Evolutionary conservation across 1,284 basidiomycete genomes (phyloP).

Genomic region (Heterobasidion irregulare): DNA sequence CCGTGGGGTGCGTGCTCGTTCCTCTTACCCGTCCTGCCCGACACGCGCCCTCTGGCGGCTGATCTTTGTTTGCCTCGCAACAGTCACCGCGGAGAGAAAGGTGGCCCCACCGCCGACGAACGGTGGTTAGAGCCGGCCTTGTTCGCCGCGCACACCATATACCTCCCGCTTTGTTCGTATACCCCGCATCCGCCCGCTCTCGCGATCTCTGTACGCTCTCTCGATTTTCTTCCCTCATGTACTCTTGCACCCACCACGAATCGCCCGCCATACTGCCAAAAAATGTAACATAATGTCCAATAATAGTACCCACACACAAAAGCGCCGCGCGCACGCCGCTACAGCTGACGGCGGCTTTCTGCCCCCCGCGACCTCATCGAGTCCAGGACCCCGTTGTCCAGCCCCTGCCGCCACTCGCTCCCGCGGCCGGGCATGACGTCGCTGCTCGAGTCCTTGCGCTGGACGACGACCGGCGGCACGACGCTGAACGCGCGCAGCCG

Average conservation of each 20-base stretch:
- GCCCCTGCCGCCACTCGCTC: slow-evolving; percentile 44
- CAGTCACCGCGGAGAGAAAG: slow-evolving; percentile 30
- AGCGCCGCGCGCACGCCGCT: not conserved
- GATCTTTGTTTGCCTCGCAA: not conserved
- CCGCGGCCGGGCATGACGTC: slow-evolving; percentile 44
- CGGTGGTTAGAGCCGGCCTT: not conserved
- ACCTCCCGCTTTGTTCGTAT: too few relatives aligned
- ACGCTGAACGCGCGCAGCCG: slow-evolving; percentile 51
- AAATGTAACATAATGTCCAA: too few relatives aligned
- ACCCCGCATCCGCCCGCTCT: too few relatives aligned
- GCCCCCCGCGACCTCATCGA: not conserved
- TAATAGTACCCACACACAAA: not conserved
- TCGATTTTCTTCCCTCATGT: too few relatives aligned
- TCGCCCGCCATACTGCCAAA: too few relatives aligned
- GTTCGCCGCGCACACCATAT: too few relatives aligned
- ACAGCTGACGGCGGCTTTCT: too few relatives aligned
- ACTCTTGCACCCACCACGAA: too few relatives aligned
- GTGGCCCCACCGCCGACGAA: slow-evolving; percentile 10
- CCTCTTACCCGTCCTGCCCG: not conserved
- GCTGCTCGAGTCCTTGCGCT: slow-evolving; percentile 45
- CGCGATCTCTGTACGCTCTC: too few relatives aligned
- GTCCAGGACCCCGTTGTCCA: slow-evolving; percentile 35
- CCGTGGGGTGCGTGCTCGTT: slow-evolving; percentile 69
- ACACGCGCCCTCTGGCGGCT: not conserved
- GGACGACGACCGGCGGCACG: slow-evolving; percentile 56